Base-by-base conservation (phyloP, 2,329 filamentous ascomycete species). In the Penicillium rolfsii region DNA sequence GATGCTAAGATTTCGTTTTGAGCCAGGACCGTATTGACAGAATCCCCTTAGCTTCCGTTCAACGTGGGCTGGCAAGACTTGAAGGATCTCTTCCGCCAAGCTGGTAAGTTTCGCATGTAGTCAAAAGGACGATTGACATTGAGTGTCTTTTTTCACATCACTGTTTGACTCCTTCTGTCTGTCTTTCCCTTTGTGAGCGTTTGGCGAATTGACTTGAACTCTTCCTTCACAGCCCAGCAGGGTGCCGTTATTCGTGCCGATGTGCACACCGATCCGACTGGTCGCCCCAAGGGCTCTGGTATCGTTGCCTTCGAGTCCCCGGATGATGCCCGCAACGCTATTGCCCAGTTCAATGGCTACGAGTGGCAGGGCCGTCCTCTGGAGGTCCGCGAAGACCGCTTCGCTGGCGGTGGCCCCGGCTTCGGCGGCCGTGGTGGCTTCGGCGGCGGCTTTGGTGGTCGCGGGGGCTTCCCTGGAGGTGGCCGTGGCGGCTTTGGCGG, bases 31-130 rank as follows among this genome's bases (percentile, higher is more conserved):
- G 45, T 57, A 62, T 64, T 65, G 65, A 67, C 66, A 58, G 59
- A 36, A 46, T 48, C 30, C 60, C 61, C 46, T 57, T 80, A 99
- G 95, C 91, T 99, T 70, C 95, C 95, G 22, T 99, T 93, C 82
- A 96, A 92, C 67, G 91, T 96, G 71, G 95, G 95, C 76, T 99
- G 95, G 95, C 95, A 99, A 81, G 95, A 99, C 79, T 83, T 99
- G 70, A 99, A 99, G 82, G 95, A 99, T 79, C 85, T 99, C 69
- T 99, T 99, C 85, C 91, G 95, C 74, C 93, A 97, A 85, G 93
- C 95, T 81, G 91, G 93, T 97, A 84, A 85, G 92, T 84, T 54
- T 63, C 6, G 26, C 24, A 38, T 48, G 4, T 30, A 22, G 2
- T 40, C 2, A 22, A 3, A 2, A 30, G 14, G 35, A 14, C 14